These are phyloP conservation scores for Nigrograna mackinnonii DNA, from an alignment of 2,329 filamentous ascomycete species.

Conservation along the genomic window DNA sequence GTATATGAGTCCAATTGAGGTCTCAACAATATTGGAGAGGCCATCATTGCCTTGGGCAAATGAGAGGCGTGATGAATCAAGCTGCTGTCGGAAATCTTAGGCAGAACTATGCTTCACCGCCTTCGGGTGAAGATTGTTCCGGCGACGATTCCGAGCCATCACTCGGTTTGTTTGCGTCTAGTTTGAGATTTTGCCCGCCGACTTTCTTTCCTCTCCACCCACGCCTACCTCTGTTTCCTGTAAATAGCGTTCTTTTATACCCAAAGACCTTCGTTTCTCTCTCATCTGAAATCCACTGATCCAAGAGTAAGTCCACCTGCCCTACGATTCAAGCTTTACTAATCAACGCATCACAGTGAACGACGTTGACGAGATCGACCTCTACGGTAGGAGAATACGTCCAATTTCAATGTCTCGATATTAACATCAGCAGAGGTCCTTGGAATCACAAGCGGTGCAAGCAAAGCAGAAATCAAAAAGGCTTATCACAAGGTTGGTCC, in stretches of 20 bases:
- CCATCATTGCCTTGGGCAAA: too few species aligned
- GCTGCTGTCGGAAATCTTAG: too few species aligned
- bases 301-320: conserved; percentile 1
- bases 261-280: too few species aligned
- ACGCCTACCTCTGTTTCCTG: neutral
- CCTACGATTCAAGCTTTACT: conserved; percentile 6
- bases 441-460: conserved; percentile 71
- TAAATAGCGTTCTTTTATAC: too few species aligned
- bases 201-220: neutral
- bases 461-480: conserved; percentile 85
- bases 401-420: neutral
- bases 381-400: conserved; percentile 53
- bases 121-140: too few species aligned
- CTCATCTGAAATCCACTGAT: too few species aligned
- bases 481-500: conserved; percentile 84
- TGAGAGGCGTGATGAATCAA: too few species aligned
- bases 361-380: conserved; percentile 56
- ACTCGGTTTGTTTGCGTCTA: too few species aligned
- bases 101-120: too few species aligned
- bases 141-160: too few species aligned
- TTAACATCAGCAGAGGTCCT: conserved; percentile 67
- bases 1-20: conserved; percentile 27
- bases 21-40: conserved; percentile 18
- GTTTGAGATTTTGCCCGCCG: neutral
- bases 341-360: conserved; percentile 24